Conservation (phyloP, 2,329 filamentous ascomycete genomes). For the Dactylellina sp. region DNA sequence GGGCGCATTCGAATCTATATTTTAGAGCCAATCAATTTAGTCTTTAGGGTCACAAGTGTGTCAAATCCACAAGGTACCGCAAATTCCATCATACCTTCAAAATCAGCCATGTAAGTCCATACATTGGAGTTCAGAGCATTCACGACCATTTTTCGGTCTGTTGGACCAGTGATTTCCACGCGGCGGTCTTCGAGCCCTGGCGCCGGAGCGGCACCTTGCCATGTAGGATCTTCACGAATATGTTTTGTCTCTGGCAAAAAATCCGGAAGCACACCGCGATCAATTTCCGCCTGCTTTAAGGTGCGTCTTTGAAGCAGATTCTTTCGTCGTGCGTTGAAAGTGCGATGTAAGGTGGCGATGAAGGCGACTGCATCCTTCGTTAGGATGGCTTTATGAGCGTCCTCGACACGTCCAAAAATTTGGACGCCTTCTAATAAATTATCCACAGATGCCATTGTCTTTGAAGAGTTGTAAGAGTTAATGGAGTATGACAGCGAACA, state of each 20-base stretch:
- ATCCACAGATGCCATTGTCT: slow-evolving; percentile 76
- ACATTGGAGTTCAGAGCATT: slow-evolving; percentile 96
- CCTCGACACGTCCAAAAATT: slow-evolving; percentile 81
- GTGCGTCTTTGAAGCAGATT: slow-evolving; percentile 86
- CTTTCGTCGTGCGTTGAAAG: slow-evolving; percentile 92
- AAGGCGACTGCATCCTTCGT: slow-evolving; percentile 82
- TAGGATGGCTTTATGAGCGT: slow-evolving; percentile 87
- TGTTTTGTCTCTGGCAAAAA: slow-evolving; percentile 96
- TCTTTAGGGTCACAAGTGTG: not conserved
- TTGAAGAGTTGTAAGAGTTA: too few relatives aligned
- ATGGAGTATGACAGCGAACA: too few relatives aligned
- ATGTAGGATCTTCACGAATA: slow-evolving; percentile 92
- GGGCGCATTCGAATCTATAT: slow-evolving; percentile 86
- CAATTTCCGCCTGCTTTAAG: slow-evolving; percentile 89
- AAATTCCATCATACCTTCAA: slow-evolving; percentile 76
- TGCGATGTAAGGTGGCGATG: slow-evolving; percentile 91
- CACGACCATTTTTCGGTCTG: slow-evolving; percentile 98
- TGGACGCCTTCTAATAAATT: slow-evolving; percentile 86
- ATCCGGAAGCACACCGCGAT: slow-evolving; percentile 87
- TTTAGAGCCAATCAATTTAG: not conserved
- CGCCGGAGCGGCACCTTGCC: slow-evolving; percentile 91
- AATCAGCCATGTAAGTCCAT: slow-evolving; percentile 99
- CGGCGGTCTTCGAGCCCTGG: slow-evolving; percentile 92
- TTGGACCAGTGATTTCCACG: slow-evolving; percentile 96
- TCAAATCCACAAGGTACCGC: not conserved